Evolutionary conservation across 257 asterid species (phyloP).

Genomic region (Solanum lycopersicoides): DNA sequence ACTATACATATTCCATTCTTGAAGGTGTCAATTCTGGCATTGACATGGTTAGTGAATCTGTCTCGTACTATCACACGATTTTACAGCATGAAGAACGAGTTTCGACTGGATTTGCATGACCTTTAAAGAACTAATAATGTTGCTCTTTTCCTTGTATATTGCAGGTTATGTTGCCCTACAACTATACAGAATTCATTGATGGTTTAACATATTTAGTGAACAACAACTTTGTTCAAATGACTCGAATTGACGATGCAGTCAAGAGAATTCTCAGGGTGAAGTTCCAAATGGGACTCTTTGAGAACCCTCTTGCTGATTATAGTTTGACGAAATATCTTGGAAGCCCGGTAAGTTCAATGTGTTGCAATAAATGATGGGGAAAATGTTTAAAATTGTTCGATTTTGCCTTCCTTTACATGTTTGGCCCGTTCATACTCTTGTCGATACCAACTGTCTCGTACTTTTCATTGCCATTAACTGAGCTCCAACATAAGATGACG

Average conservation of each 20-base stretch:
- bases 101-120: background rate
- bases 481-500: background rate
- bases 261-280: conserved; percentile 8
- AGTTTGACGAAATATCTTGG: conserved; percentile 4
- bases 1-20: conserved; percentile 11
- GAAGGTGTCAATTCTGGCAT: conserved; percentile 5
- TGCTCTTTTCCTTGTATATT: background rate
- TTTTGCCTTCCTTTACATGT: background rate
- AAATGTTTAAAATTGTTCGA: background rate
- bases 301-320: conserved; percentile 8
- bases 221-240: background rate
- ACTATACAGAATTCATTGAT: conserved; percentile 7
- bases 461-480: background rate
- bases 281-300: conserved; percentile 9
- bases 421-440: background rate
- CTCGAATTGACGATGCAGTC: conserved; percentile 6
- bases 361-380: background rate
- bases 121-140: background rate
- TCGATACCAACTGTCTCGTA: background rate
- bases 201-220: conserved; percentile 5
- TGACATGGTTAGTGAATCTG: conserved; percentile 7
- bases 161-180: conserved; percentile 7
- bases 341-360: background rate
- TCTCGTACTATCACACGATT: background rate
- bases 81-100: background rate